Base-by-base conservation (phyloP, 2,329 filamentous ascomycete species). In the Orbilia blumenaviensis region DNA sequence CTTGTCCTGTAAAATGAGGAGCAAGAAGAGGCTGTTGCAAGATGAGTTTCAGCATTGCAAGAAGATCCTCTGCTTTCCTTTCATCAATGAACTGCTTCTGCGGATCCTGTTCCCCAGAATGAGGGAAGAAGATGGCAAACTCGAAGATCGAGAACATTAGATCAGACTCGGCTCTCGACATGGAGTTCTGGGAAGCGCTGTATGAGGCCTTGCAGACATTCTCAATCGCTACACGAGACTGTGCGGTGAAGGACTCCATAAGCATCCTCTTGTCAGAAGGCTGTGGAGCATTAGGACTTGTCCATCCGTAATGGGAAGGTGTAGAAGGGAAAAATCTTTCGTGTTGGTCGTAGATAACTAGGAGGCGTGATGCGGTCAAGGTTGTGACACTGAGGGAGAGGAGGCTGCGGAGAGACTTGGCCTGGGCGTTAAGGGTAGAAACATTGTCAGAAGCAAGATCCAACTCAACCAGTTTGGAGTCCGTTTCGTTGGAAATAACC, bases 161-260 rank as follows among this genome's bases (percentile, higher is more conserved):
- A 38, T 76, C 72, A 42, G 72, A 76, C 42, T 76, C 72, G 18
- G 72, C 72, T 54, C 72, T 76, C 36, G 64, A 76, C 72, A 76
- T 76, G 7, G 72, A 66, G 64, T 68, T 69, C 32, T 76, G 72
- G 12, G 72, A 76, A 14, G 72, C 72, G 54, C 72, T 69, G 42
- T 76, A 76, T 10, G 72, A 76, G n/a, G 72, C 72, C 42, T 76
- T 76, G 72, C 72, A 76, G 36, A 76, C 64, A 32, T 76, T 76
- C 18, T 76, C 64, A 27, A 76, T 76, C 12, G 72, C 72, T 21
- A 68, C 58, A 29, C 64, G 72, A 36, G 72, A 68, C 21, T 76
- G 72, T 34, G 58, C 64, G 16, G 72, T 76, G 48, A 76, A 76
- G 4, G 72, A 76, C n/a, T 76, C 72, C 72, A 76, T 76, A 14